Evolutionary conservation across 495 filamentous ascomycete genomes (phyloP).

Genomic region (Massariosphaeria phaeospora): DNA sequence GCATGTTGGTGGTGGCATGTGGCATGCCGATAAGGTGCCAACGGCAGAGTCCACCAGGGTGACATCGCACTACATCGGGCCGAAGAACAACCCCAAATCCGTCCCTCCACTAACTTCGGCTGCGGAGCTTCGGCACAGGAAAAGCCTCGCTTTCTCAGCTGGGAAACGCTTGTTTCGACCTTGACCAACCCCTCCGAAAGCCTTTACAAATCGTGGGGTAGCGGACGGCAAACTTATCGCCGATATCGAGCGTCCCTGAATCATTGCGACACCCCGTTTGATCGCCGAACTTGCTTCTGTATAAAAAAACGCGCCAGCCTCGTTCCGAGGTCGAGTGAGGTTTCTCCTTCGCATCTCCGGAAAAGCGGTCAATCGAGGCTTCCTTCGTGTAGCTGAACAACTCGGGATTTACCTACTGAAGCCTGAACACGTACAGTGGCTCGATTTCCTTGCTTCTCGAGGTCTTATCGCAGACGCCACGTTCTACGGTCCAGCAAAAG

Average conservation of each 20-base stretch:
- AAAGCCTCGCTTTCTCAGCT: not conserved
- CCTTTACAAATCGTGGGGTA: constrained; percentile 31
- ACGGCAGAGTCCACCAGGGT: not conserved
- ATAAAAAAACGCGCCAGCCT: not conserved
- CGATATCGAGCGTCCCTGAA: not conserved
- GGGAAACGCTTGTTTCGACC: constrained; percentile 6
- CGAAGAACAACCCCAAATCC: too few species aligned
- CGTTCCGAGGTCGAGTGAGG: not conserved
- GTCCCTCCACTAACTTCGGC: not conserved
- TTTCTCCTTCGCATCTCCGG: constrained; percentile 22
- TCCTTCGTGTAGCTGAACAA: not conserved
- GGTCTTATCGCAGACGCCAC: not conserved
- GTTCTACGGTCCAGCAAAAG: not conserved
- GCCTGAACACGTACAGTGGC: not conserved
- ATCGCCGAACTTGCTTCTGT: not conserved
- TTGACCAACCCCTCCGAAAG: constrained; percentile 18
- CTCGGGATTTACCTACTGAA: not conserved
- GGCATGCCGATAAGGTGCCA: not conserved
- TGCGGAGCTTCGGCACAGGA: constrained; percentile 4
- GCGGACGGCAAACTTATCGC: constrained; percentile 11
- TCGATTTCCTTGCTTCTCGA: not conserved
- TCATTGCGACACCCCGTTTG: constrained; percentile 3
- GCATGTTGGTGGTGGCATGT: too few species aligned
- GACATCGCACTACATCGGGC: not conserved
- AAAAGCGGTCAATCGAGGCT: constrained; percentile 18